phyloP scores from a whole-genome alignment of 495 filamentous ascomycete genomes.

The Aspergillus carlsbadensis region DNA sequence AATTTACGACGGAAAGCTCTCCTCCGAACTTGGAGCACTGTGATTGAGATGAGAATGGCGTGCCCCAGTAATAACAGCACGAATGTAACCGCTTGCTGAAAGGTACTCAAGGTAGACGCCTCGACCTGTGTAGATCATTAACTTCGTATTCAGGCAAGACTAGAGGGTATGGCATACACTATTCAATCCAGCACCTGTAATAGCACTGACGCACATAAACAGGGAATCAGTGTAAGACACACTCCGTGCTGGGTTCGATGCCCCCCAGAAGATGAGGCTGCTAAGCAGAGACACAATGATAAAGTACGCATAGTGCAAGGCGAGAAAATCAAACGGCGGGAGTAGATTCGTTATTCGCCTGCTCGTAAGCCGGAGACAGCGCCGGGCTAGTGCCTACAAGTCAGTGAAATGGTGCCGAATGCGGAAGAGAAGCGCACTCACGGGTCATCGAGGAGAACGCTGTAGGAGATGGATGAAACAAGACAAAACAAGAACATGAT shows the following conservation, averaged over 20 bases:
- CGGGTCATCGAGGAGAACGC: slow-evolving; percentile 9
- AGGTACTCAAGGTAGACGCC: slow-evolving; percentile 68
- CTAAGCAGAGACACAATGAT: slow-evolving; percentile 60
- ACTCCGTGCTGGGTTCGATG: slow-evolving; percentile 57
- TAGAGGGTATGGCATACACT: slow-evolving; percentile 46
- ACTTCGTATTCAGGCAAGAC: neutral
- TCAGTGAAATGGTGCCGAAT: neutral
- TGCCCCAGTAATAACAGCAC: slow-evolving; percentile 70
- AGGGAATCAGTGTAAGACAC: slow-evolving; percentile 74
- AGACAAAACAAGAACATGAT: slow-evolving; percentile 1
- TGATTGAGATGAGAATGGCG: slow-evolving; percentile 45
- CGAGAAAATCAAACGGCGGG: slow-evolving; percentile 70
- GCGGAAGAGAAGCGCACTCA: slow-evolving; percentile 2
- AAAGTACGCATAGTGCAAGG: slow-evolving; percentile 77
- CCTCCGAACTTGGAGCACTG: slow-evolving; percentile 57
- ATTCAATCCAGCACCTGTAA: slow-evolving; percentile 77
- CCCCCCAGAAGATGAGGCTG: slow-evolving; percentile 72
- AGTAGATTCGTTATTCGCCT: slow-evolving; percentile 31
- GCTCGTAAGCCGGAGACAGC: slow-evolving; percentile 21
- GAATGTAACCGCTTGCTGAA: slow-evolving; percentile 77
- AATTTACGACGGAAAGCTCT: slow-evolving; percentile 70
- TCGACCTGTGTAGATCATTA: slow-evolving; percentile 47
- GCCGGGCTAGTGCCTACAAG: slow-evolving; percentile 16
- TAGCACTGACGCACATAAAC: slow-evolving; percentile 75
- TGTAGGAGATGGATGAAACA: neutral